phyloP scores from a whole-genome alignment of 257 asterid species.

The Paulownia fortunei region DNA sequence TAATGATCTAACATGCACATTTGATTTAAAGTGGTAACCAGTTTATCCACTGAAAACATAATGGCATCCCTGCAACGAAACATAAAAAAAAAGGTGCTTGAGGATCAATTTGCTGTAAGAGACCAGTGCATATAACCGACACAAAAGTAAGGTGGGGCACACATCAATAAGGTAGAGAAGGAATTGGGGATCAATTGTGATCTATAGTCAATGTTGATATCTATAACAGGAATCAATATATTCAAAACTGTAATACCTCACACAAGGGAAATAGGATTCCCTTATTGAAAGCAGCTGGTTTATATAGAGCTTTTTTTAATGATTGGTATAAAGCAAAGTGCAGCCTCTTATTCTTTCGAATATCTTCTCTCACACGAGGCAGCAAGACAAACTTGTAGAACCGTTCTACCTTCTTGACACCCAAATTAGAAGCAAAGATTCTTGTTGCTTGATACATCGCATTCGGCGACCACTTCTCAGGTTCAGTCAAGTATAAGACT shows the following conservation, averaged over 20 bases:
- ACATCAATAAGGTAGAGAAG: background rate
- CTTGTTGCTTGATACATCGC: slow-evolving; percentile 88
- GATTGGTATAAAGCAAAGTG: slow-evolving; percentile 84
- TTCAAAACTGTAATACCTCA: slow-evolving; percentile 52
- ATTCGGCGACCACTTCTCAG: slow-evolving; percentile 92
- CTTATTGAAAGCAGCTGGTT: slow-evolving; percentile 91
- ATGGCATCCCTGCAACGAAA: background rate
- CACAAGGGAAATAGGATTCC: slow-evolving; percentile 82
- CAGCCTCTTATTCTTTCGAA: slow-evolving; percentile 77
- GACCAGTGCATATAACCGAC: background rate
- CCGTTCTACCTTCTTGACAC: slow-evolving; percentile 80
- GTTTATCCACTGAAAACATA: background rate
- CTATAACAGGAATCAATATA: background rate
- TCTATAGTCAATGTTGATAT: slow-evolving; percentile 7
- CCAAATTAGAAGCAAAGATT: slow-evolving; percentile 85
- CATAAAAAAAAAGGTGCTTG: too few relatives aligned
- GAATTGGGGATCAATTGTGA: background rate
- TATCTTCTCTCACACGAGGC: slow-evolving; percentile 94
- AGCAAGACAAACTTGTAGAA: slow-evolving; percentile 87
- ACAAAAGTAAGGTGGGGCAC: background rate
- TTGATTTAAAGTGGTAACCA: background rate
- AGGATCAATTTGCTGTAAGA: background rate
- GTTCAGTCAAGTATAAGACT: slow-evolving; percentile 83
- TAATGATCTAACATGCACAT: too few relatives aligned
- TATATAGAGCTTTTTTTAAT: slow-evolving; percentile 71